These are phyloP conservation scores for Geotrichum australiense DNA, from an alignment of 1,139 yeast genomes.

Conservation along the genomic window DNA sequence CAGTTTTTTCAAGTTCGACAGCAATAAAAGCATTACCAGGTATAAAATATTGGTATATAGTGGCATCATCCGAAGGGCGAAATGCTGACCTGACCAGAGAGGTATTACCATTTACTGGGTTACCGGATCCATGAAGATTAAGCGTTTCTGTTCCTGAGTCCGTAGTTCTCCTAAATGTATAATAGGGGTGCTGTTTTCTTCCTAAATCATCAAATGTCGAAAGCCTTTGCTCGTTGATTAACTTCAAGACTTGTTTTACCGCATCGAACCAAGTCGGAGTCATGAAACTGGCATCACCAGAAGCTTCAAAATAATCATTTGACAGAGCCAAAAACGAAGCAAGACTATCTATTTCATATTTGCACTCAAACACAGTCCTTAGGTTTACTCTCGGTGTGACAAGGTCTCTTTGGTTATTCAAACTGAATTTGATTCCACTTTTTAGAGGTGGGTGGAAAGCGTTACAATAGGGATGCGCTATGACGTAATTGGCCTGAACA, in stretches of 20 bases:
- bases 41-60: conserved; percentile 68
- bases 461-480: conserved; percentile 71
- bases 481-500: conserved; percentile 63
- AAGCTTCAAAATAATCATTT: conserved; percentile 58
- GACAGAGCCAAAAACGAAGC: conserved; percentile 74
- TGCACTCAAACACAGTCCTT: conserved; percentile 74
- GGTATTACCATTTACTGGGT: conserved; percentile 67
- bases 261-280: conserved; percentile 56
- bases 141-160: conserved; percentile 75
- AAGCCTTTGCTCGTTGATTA: conserved; percentile 52
- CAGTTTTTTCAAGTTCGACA: conserved; percentile 48
- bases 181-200: conserved; percentile 39
- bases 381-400: conserved; percentile 69
- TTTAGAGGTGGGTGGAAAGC: conserved; percentile 82
- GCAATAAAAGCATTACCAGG: conserved; percentile 82
- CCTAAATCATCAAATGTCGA: conserved; percentile 62
- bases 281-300: conserved; percentile 47
- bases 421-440: conserved; percentile 44
- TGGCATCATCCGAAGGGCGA: conserved; percentile 86
- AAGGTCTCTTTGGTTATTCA: conserved; percentile 52
- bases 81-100: conserved; percentile 80
- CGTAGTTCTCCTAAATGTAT: conserved; percentile 68
- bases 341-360: conserved; percentile 79
- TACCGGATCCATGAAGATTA: conserved; percentile 70
- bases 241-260: conserved; percentile 44